Evolutionary conservation across 306 rosid species (phyloP).

Genomic region (Ammopiptanthus mongolicus): DNA sequence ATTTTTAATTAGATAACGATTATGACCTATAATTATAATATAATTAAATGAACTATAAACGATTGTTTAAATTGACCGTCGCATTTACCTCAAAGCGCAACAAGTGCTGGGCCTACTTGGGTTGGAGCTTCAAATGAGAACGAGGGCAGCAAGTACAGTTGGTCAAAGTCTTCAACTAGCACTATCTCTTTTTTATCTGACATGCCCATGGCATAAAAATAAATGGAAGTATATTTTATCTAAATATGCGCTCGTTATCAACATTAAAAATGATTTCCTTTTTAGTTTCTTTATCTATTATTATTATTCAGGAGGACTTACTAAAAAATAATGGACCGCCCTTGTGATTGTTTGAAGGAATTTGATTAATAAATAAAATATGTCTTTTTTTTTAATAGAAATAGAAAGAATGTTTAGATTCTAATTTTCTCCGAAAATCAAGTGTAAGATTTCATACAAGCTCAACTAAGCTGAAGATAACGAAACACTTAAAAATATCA

Average conservation of each 20-base stretch:
- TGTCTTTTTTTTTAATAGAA: background rate
- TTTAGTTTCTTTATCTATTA: background rate
- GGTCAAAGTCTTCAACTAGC: conserved; percentile 35
- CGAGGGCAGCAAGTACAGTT: conserved; percentile 11
- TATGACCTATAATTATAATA: background rate
- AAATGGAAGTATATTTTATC: background rate
- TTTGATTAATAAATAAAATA: background rate
- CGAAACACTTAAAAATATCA: background rate
- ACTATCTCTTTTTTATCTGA: conserved; percentile 29
- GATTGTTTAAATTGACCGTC: conserved; percentile 8
- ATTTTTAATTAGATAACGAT: conserved; percentile 4
- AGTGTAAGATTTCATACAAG: background rate
- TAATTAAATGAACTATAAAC: background rate
- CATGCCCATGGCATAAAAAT: conserved; percentile 28
- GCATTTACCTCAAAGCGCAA: conserved; percentile 17
- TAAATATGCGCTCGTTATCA: background rate
- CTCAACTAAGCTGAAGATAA: background rate
- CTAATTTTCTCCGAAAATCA: background rate
- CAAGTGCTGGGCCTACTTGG: conserved; percentile 19
- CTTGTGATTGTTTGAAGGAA: background rate
- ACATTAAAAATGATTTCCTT: background rate
- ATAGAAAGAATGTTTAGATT: background rate
- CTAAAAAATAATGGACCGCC: background rate
- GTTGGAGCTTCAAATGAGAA: conserved; percentile 26
- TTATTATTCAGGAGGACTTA: background rate